Percentiles rank a stretch among this genome's conserved stretches.
phyloP scores from a whole-genome alignment of 1,139 yeast genomes.

The Candida smagusa region DNA sequence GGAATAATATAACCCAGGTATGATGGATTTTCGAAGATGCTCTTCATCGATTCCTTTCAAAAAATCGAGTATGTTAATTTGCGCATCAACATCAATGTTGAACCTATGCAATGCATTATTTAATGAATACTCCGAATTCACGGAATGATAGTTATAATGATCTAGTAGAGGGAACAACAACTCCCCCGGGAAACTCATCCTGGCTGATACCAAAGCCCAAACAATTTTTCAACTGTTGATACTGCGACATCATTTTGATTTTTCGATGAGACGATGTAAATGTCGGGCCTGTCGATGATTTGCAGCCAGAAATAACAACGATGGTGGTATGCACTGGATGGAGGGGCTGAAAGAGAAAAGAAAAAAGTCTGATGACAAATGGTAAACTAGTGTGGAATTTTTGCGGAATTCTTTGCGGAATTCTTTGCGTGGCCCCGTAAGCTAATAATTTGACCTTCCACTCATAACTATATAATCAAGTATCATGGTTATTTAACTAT shows the following conservation, averaged over 20 bases:
- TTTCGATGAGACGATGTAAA: too few relatives aligned
- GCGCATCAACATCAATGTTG: neutral
- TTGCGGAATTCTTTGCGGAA: neutral
- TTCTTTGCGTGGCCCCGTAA: neutral
- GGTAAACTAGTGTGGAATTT: neutral
- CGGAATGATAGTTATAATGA: constrained; percentile 3
- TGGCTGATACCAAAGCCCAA: neutral
- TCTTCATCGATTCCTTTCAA: neutral
- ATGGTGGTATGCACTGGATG: too few relatives aligned
- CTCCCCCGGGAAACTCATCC: constrained; percentile 1
- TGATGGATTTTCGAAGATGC: neutral
- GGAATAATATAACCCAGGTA: neutral
- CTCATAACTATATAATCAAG: too few relatives aligned
- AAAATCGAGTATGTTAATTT: neutral
- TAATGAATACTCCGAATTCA: neutral
- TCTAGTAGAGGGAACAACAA: constrained; percentile 2
- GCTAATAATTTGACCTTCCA: too few relatives aligned
- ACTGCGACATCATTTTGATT: too few relatives aligned
- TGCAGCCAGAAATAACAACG: too few relatives aligned
- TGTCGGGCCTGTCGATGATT: too few relatives aligned
- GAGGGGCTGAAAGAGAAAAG: too few relatives aligned
- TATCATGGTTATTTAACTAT: too few relatives aligned
- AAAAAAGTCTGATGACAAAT: too few relatives aligned
- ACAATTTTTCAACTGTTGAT: neutral
- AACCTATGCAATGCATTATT: neutral